phyloP scores from a whole-genome alignment of 192 early-diverging fungal species.

The Irineochytrium annulatum region DNA sequence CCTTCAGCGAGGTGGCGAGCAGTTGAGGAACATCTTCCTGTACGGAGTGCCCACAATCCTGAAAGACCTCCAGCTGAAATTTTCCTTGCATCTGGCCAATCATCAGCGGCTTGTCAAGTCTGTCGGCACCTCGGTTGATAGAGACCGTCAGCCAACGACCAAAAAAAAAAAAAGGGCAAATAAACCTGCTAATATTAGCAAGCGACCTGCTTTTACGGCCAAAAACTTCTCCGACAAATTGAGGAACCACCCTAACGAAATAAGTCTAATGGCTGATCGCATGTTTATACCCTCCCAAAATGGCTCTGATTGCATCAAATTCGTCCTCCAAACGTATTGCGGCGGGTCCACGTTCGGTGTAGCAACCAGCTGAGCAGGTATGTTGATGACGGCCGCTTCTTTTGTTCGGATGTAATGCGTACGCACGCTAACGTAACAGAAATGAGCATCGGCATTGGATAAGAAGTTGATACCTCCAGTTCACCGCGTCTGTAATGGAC shows the following conservation, averaged over 20 bases:
- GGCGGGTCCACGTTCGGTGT: slow-evolving; percentile 12
- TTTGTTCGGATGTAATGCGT: slow-evolving; percentile 5
- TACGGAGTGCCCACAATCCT: slow-evolving; percentile 39
- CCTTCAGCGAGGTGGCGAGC: slow-evolving; percentile 21
- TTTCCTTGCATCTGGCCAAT: slow-evolving; percentile 50
- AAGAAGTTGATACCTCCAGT: slow-evolving; percentile 29
- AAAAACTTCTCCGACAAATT: background rate
- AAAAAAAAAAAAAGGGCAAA: background rate
- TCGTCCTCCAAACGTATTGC: slow-evolving; percentile 22
- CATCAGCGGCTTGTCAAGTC: slow-evolving; percentile 39
- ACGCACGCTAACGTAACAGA: slow-evolving; percentile 4
- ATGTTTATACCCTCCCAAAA: slow-evolving; percentile 30
- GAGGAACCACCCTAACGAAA: background rate
- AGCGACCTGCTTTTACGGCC: background rate
- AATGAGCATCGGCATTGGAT: background rate
- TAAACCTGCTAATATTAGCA: background rate
- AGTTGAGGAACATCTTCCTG: slow-evolving; percentile 40
- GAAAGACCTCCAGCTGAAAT: slow-evolving; percentile 39
- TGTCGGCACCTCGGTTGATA: slow-evolving; percentile 29
- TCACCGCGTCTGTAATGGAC: slow-evolving; percentile 15
- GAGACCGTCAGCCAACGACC: background rate
- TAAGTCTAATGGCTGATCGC: no score
- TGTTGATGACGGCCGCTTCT: no score
- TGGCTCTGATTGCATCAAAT: slow-evolving; percentile 8
- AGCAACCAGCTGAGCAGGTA: no score